These are phyloP conservation scores for Elaeis guineensis DNA, from an alignment of 176 grass and related monocot genomes.

Conservation along the genomic window DNA sequence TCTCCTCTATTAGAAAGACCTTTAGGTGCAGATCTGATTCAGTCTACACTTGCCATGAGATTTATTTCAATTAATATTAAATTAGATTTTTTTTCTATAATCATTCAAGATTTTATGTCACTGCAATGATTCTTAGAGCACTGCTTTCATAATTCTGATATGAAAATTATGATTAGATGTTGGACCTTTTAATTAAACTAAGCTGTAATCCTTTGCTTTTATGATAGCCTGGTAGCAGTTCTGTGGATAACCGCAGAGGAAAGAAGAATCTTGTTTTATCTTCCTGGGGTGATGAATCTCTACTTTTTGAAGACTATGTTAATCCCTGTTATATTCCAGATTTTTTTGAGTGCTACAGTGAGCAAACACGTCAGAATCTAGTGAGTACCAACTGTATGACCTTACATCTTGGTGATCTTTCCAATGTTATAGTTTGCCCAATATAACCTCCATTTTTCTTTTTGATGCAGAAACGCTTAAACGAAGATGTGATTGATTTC, in stretches of 20 bases:
- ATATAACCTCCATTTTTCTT: not conserved
- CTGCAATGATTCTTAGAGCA: too few relatives aligned
- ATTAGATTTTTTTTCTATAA: too few relatives aligned
- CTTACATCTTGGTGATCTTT: slow-evolving; percentile 6
- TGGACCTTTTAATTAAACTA: too few relatives aligned
- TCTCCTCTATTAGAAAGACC: too few relatives aligned
- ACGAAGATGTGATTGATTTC: slow-evolving; percentile 97
- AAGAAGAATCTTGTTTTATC: slow-evolving; percentile 92
- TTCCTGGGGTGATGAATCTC: slow-evolving; percentile 87
- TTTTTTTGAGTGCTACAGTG: slow-evolving; percentile 63
- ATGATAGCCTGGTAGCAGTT: slow-evolving; percentile 65
- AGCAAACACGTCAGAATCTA: slow-evolving; percentile 80
- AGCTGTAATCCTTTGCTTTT: slow-evolving; percentile 1
- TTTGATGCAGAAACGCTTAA: slow-evolving; percentile 58
- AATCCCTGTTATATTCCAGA: slow-evolving; percentile 74
- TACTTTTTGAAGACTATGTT: slow-evolving; percentile 86
- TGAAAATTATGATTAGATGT: too few relatives aligned
- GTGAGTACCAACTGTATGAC: slow-evolving; percentile 36
- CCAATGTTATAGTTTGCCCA: not conserved
- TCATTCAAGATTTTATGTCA: too few relatives aligned
- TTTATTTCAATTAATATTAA: too few relatives aligned
- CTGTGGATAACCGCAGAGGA: slow-evolving; percentile 81
- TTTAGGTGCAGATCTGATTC: too few relatives aligned
- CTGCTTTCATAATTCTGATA: too few relatives aligned
- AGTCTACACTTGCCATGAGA: too few relatives aligned